A percentile compares a stretch with the other conserved stretches of the same genome.
phyloP scores from a whole-genome alignment of 2,329 filamentous ascomycete genomes.

The Colletotrichum incanum region DNA sequence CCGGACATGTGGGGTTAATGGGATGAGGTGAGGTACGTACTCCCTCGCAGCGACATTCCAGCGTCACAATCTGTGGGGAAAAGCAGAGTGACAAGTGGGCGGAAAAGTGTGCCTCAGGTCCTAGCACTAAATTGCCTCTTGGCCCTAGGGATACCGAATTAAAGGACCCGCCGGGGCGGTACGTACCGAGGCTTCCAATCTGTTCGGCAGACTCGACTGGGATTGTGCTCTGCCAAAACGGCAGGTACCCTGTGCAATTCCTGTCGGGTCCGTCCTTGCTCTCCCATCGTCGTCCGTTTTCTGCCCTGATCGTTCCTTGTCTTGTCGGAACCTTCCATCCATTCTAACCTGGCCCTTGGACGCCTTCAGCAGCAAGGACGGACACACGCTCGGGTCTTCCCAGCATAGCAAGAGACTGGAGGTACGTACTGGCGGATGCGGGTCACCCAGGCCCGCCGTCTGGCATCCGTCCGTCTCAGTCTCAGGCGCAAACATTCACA shows the following conservation, averaged over 20 bases:
- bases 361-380: no score
- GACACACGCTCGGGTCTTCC: not conserved
- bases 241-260: constrained; percentile 28
- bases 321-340: constrained; percentile 2
- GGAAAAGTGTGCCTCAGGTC: constrained; percentile 19
- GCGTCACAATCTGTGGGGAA: constrained; percentile 31
- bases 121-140: not conserved
- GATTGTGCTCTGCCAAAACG: constrained; percentile 10
- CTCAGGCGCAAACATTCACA: constrained; percentile 33
- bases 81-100: constrained; percentile 30
- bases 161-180: constrained; percentile 9
- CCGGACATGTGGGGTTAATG: no score
- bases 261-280: constrained; percentile 6
- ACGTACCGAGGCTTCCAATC: constrained; percentile 1
- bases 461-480: constrained; percentile 37
- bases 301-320: not conserved
- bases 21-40: constrained; percentile 7
- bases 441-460: not conserved
- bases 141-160: constrained; percentile 22
- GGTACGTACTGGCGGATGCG: not conserved
- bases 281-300: constrained; percentile 11
- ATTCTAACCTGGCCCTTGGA: constrained; percentile 28
- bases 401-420: not conserved
- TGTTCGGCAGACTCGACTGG: not conserved
- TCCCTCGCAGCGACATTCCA: not conserved